Evolutionary conservation across 331 rosid species (phyloP).

Genomic region (Phaseolus coccineus): DNA sequence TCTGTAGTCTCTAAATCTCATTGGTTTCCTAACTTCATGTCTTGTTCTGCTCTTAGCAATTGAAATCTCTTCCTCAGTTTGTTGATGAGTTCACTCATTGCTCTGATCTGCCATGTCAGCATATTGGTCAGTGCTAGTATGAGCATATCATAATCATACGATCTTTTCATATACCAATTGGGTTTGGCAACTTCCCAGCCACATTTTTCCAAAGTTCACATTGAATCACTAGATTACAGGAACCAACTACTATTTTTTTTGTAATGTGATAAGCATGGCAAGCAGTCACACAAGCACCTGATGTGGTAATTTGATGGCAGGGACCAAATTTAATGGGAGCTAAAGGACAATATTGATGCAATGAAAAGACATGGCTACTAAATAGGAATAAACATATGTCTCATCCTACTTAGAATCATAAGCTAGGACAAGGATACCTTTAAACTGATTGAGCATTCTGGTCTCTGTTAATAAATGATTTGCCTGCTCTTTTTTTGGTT

Average conservation of each 20-base stretch:
- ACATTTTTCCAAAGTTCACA: background rate
- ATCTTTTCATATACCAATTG: background rate
- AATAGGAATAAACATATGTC: background rate
- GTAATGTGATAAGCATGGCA: conserved; percentile 19
- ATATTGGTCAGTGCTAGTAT: background rate
- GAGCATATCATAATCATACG: background rate
- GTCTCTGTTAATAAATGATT: conserved; percentile 27
- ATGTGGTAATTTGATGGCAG: conserved; percentile 31
- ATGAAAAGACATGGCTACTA: conserved; percentile 14
- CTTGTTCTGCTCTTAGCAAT: background rate
- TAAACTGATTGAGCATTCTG: conserved; percentile 11
- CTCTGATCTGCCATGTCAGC: background rate
- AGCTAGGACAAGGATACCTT: conserved; percentile 23
- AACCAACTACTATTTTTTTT: background rate
- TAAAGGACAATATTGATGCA: conserved; percentile 30
- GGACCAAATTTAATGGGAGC: conserved; percentile 30
- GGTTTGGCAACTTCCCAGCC: background rate
- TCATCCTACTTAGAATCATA: conserved; percentile 10
- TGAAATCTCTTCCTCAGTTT: background rate
- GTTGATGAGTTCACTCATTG: background rate
- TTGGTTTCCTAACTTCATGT: background rate
- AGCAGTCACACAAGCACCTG: conserved; percentile 18
- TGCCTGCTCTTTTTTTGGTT: conserved; percentile 22
- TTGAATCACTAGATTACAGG: background rate
- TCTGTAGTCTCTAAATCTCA: background rate